Evolutionary conservation across 2,329 filamentous ascomycete genomes (phyloP).

Genomic region (Xylariaceae sp.): DNA sequence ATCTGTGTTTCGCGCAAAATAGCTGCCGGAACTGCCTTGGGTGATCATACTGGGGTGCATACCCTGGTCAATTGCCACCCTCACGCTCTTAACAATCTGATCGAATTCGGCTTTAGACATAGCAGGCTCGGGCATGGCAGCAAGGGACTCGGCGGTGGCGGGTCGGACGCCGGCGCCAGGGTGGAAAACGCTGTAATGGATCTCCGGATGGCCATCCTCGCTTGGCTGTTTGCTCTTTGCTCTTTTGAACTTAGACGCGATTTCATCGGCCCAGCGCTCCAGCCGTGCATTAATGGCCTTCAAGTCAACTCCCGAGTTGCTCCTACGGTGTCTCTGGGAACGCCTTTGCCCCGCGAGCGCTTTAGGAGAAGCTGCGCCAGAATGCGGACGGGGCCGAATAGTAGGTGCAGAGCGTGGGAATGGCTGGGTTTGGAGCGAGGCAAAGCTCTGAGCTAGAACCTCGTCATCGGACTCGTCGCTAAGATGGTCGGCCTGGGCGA

Average conservation of each 20-base stretch:
- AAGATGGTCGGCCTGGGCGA: constrained; percentile 73
- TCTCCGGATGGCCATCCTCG: constrained; percentile 85
- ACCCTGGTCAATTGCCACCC: constrained; percentile 79
- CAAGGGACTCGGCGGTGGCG: constrained; percentile 67
- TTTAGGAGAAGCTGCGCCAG: constrained; percentile 54
- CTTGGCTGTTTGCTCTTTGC: constrained; percentile 62
- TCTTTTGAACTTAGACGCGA: constrained; percentile 94
- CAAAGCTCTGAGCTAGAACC: constrained; percentile 47
- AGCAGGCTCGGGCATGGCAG: constrained; percentile 53
- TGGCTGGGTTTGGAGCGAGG: constrained; percentile 48
- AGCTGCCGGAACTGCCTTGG: constrained; percentile 95
- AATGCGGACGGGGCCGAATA: constrained; percentile 54
- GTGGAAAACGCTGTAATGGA: constrained; percentile 96
- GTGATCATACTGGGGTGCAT: constrained; percentile 94
- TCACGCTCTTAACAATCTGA: constrained; percentile 81
- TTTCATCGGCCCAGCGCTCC: constrained; percentile 96
- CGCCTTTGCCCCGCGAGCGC: constrained; percentile 35
- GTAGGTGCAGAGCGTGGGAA: constrained; percentile 61
- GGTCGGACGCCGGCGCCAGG: constrained; percentile 82
- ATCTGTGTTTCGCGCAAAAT: constrained; percentile 87
- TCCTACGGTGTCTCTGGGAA: constrained; percentile 45
- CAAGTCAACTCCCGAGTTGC: constrained; percentile 89
- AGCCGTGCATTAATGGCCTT: constrained; percentile 96
- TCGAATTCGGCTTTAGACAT: constrained; percentile 82
- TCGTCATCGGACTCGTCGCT: constrained; percentile 68